phyloP scores from a whole-genome alignment of 345 rosid genomes.

The Isatis tinctoria region DNA sequence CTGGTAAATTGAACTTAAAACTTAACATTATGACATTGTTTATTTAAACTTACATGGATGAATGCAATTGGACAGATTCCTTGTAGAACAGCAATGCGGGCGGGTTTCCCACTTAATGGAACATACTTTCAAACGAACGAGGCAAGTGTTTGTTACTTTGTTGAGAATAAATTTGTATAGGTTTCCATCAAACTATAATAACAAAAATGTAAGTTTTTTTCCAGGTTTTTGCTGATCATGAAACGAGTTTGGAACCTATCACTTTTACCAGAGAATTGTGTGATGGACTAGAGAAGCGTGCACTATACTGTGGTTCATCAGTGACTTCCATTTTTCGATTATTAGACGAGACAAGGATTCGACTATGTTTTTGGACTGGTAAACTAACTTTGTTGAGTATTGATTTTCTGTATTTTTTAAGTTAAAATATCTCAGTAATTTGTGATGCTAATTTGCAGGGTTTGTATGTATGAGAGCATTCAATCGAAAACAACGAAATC shows the following conservation, averaged over 20 bases:
- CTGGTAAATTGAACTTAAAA: conserved; percentile 35
- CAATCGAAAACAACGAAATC: conserved; percentile 25
- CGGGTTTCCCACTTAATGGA: conserved; percentile 67
- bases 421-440: background rate
- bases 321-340: conserved; percentile 34
- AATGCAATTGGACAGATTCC: conserved; percentile 46
- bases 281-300: conserved; percentile 36
- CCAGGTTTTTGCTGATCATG: conserved; percentile 77
- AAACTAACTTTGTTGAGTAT: background rate
- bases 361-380: conserved; percentile 42
- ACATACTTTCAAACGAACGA: conserved; percentile 82
- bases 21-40: background rate
- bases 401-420: background rate
- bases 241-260: conserved; percentile 41
- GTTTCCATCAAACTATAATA: background rate
- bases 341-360: conserved; percentile 10
- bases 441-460: conserved; percentile 31
- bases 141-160: conserved; percentile 22
- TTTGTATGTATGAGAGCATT: conserved; percentile 57
- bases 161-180: background rate
- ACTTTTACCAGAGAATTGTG: conserved; percentile 34
- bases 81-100: conserved; percentile 50
- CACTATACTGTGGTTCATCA: conserved; percentile 46
- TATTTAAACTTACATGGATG: background rate
- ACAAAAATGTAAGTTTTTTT: background rate